phyloP scores from a whole-genome alignment of 2,329 filamentous ascomycete genomes.

The Aspergillus fijiensis region DNA sequence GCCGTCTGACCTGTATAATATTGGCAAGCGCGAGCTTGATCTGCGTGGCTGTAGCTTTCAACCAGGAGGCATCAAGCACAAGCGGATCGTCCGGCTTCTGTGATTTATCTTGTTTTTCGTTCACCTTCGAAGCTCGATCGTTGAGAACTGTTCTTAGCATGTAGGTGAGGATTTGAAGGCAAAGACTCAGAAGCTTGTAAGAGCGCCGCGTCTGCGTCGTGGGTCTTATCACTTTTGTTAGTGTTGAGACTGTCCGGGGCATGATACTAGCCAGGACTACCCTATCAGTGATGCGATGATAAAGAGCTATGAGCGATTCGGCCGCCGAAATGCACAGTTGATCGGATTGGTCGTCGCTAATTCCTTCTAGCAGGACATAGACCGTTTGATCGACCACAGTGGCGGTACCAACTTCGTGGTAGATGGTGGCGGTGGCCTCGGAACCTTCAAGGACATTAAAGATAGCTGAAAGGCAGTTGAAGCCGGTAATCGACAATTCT shows the following conservation, averaged over 20 bases:
- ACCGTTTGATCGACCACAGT: conserved; percentile 81
- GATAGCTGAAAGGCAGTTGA: conserved; percentile 67
- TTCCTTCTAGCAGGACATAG: conserved; percentile 72
- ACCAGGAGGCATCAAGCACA: conserved; percentile 61
- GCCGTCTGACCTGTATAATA: conserved; percentile 71
- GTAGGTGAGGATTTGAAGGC: conserved; percentile 58
- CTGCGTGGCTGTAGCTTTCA: conserved; percentile 75
- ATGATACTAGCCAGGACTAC: conserved; percentile 81
- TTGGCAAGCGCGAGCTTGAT: conserved; percentile 79
- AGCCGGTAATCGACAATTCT: conserved; percentile 71
- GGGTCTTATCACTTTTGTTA: conserved; percentile 72
- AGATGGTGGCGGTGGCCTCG: conserved; percentile 43
- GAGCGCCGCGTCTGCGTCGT: conserved; percentile 61
- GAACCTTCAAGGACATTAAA: conserved; percentile 58
- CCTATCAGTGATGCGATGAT: conserved; percentile 65
- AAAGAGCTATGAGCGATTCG: conserved; percentile 62
- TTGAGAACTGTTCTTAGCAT: conserved; percentile 49
- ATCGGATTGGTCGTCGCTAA: conserved; percentile 63
- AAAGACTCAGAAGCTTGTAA: conserved; percentile 63
- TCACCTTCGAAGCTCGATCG: conserved; percentile 38
- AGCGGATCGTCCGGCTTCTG: conserved; percentile 37
- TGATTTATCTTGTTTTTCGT: conserved; percentile 22
- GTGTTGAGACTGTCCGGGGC: conserved; percentile 79
- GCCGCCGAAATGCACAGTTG: conserved; percentile 72
- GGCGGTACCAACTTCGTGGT: conserved; percentile 59